Evolutionary conservation across 78 protist species (phyloP), one percentile per base, ranked within the genome.

Genomic region (Kipferlia bialata): DNA sequence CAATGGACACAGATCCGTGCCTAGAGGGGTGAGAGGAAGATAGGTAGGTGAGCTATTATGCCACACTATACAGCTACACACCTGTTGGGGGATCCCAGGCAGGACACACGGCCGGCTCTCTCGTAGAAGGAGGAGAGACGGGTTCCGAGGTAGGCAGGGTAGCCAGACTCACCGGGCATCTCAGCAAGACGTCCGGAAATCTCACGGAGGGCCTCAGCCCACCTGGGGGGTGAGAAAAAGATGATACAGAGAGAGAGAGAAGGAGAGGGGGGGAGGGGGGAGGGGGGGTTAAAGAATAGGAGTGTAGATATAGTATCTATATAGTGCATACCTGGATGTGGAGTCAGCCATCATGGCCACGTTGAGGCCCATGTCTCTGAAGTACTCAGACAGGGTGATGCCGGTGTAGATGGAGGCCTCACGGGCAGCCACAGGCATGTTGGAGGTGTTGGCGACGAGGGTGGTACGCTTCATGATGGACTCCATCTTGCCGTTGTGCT

Each of bases 351-450:
- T 93, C 96, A 93, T 91, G 58, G 98, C 79, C 24, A 95, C 98
- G 82, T 93, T 77, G 66, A 56, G 33, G 67, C 99, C 99, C 96
- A 87, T 85, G 82, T 97, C 99, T 26, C 99, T 76, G 81, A 91
- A 78, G 86, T 95, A 97, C 82, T 95, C 98, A 31, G 98, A 84
- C 7, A 96, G 81, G 22, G 98, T 93, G 76, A 92, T 91, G 15
- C 91, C 98, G 28, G 98, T 93, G 91, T 95, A 97, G 70, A 97
- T 97, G 48, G 98, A 93, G 56, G 99, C 98, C 82, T 94, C 98
- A 59, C 99, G 91, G 18, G 98, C 98, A 20, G 84, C 80, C 48
- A 95, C 99, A n/a, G 99, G 98, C 99, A 97, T 97, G 85, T 97
- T 97, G 41, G 99, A 94, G 12, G 99, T 95, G 85, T 97, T 97